A percentile compares a stretch with the other conserved stretches of the same genome.
Conservation (phyloP, 805 yeast species). For the Saccharomycopsis sp. region DNA sequence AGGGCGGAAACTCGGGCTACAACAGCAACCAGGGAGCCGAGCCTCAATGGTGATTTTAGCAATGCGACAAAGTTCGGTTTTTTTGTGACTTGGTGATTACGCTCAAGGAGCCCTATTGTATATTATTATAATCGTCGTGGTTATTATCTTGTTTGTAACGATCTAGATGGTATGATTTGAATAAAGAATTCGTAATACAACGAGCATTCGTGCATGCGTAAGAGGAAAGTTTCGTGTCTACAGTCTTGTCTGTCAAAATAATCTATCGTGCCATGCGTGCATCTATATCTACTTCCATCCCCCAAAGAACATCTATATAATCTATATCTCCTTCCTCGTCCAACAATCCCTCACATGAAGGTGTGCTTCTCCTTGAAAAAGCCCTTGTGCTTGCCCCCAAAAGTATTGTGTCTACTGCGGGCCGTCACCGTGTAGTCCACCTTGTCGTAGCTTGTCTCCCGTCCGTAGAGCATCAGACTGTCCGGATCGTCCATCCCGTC, state of each 20-base stretch:
- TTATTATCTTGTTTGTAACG: not conserved
- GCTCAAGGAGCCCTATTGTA: not conserved
- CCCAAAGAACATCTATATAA: not conserved
- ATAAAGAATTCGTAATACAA: too few species aligned
- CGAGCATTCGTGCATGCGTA: too few species aligned
- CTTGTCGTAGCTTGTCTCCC: constrained; percentile 41
- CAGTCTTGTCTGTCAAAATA: too few species aligned
- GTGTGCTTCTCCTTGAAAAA: constrained; percentile 18
- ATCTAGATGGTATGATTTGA: not conserved
- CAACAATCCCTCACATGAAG: constrained; percentile 5
- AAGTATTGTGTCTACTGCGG: constrained; percentile 16
- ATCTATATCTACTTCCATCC: too few species aligned
- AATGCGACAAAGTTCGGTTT: too few species aligned
- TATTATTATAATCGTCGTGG: not conserved
- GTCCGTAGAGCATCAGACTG: constrained; percentile 42
- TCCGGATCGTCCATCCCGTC: constrained; percentile 42
- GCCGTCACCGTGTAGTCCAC: constrained; percentile 49
- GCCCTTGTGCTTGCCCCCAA: constrained; percentile 9
- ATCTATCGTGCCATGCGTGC: too few species aligned
- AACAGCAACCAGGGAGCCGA: not conserved
- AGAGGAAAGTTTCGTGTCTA: too few species aligned
- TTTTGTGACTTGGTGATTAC: not conserved
- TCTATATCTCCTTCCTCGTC: not conserved
- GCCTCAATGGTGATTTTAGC: constrained; percentile 12
- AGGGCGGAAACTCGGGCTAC: not conserved